These are phyloP conservation scores for Penicillium canariense DNA, from an alignment of 495 filamentous ascomycete species.

Conservation along the genomic window DNA sequence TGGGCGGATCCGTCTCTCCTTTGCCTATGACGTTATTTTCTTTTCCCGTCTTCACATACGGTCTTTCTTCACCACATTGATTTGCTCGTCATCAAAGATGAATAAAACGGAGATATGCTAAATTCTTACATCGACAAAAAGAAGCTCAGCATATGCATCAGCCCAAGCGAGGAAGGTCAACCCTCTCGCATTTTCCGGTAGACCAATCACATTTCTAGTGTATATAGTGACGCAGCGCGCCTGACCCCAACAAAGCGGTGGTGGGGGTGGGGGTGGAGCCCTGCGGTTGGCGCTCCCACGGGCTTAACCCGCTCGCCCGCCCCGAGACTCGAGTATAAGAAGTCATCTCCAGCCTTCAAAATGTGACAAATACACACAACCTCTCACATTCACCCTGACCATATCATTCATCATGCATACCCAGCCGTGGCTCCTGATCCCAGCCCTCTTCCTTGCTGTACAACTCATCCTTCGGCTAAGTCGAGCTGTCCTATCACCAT, in stretches of 20 bases:
- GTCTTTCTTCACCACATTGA: too few species aligned
- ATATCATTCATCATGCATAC: constrained; percentile 10
- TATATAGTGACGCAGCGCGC: neutral
- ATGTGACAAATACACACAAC: neutral
- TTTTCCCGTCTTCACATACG: too few species aligned
- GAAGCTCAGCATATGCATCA: neutral
- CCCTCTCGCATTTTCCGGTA: neutral
- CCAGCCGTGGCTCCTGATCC: constrained; percentile 7
- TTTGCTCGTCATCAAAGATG: too few species aligned
- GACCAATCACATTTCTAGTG: neutral
- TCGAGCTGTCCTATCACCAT: constrained; percentile 24
- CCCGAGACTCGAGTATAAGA: neutral
- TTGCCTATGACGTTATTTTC: too few species aligned
- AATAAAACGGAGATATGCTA: neutral
- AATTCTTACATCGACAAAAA: neutral
- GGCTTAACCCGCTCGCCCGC: neutral
- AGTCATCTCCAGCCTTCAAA: neutral
- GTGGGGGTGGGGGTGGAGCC: constrained; percentile 28
- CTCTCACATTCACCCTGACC: neutral
- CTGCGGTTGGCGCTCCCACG: neutral
- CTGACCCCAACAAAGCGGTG: constrained; percentile 12
- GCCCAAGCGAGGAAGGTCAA: neutral
- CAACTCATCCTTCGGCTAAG: constrained; percentile 19
- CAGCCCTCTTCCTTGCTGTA: constrained; percentile 7
- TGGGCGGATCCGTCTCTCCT: neutral